Evolutionary conservation across 352 stramenopile species (phyloP), one percentile per base, ranked within the genome.

Genomic region (Globisporangium iwayamae): DNA sequence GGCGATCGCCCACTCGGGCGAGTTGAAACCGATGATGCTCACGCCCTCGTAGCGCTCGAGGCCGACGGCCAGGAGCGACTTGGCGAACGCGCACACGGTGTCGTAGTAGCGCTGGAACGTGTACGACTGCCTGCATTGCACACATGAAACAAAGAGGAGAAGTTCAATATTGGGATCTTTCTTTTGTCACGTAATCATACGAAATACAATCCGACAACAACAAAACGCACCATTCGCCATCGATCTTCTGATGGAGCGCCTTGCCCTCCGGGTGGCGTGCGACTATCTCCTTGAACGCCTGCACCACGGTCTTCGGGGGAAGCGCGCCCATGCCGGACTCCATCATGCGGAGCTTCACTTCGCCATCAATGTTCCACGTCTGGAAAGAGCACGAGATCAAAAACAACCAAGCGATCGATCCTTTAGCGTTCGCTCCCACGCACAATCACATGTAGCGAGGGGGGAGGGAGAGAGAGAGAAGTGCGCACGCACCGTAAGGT

Each of bases 1-100:
- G 25, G 94, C 76, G 62, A 99, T 91, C 56, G 92, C 74, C 93
- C 96, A 99, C 67, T 98, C 91, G 1, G 89, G 89, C 58, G 85
- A 85, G 76, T 97, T 97, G 72, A 96, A 96, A 43, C 91, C 91
- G 62, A 96, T 94, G 69, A 97, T 96, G 68, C 75, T 89, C 48
- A 97, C 87, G 60, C 75, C 83, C 57, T 93, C 75, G 66, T 91
- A 94, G 46, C 68, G 80, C 47, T 90, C 65, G 1, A 96, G 57
- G 4, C 86, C 87, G 20, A 94, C 47, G 56, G 88, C 69, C 36
- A 96, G 36, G 46, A 96, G 71, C 41, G 70, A 73, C 73, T 96
- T 96, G 66, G 80, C 89, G 64, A 96, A 95, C 60, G 76, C 68
- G 59, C 67, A 72, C 46, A 74, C 90, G 67, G 90, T 70, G 65